A percentile compares a stretch with the other conserved stretches of the same genome.
Conservation (phyloP, 169 alveolate species). For the Plasmodium cynomolgi region DNA sequence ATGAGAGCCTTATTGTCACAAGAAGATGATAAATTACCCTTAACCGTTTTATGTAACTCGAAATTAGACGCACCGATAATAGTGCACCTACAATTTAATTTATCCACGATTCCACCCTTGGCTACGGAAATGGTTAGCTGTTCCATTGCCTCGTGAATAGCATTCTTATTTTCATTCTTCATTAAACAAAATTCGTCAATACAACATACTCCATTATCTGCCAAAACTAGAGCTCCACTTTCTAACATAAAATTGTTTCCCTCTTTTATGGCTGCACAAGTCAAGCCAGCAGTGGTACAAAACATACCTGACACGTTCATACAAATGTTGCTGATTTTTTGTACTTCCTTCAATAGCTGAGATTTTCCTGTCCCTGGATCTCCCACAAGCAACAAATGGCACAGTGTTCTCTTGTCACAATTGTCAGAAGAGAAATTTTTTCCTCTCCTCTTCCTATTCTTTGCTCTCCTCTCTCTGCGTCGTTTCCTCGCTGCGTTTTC, state of each 20-base stretch:
- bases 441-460: neutral
- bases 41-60: constrained; percentile 50
- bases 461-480: neutral
- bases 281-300: constrained; percentile 93
- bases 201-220: constrained; percentile 96
- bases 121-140: constrained; percentile 94
- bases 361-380: constrained; percentile 98
- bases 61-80: constrained; percentile 86
- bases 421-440: constrained; percentile 2
- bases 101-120: constrained; percentile 87
- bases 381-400: constrained; percentile 94
- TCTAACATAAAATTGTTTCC: constrained; percentile 91
- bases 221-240: constrained; percentile 96
- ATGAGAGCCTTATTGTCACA: constrained; percentile 24
- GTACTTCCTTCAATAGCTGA: constrained; percentile 88
- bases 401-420: constrained; percentile 77
- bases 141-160: constrained; percentile 97
- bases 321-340: constrained; percentile 78
- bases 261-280: constrained; percentile 92
- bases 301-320: constrained; percentile 89
- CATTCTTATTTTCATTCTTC: constrained; percentile 88
- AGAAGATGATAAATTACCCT: constrained; percentile 11
- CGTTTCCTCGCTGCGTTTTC: neutral
- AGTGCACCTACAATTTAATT: constrained; percentile 81
- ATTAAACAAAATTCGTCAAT: constrained; percentile 93